Percentiles rank a stretch among this genome's conserved stretches.
Conservation (phyloP, 176 grass and related monocot genomes). For the Oryza officinalis region DNA sequence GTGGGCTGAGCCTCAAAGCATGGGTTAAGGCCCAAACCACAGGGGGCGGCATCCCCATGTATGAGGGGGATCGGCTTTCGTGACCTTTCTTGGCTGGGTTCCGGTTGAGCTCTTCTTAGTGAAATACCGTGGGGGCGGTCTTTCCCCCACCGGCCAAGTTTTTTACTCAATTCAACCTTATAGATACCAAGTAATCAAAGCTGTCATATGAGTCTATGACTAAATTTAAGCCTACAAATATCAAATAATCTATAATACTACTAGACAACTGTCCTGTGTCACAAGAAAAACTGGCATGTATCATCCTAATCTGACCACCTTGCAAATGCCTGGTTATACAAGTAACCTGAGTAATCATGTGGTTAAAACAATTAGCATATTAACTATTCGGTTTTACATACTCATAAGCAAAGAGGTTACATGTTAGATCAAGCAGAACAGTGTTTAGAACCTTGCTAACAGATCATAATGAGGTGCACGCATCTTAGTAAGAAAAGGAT, state of each 20-base stretch:
- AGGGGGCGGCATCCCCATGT: too few relatives aligned
- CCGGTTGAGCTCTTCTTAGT: too few relatives aligned
- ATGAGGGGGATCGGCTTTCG: too few relatives aligned
- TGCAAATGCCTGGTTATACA: not conserved
- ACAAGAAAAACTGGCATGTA: not conserved
- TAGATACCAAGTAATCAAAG: not conserved
- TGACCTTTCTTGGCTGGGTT: too few relatives aligned
- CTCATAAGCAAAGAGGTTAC: not conserved
- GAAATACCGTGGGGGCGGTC: too few relatives aligned
- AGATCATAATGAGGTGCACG: not conserved
- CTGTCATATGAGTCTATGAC: not conserved
- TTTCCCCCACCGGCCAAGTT: too few relatives aligned
- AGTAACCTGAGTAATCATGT: not conserved
- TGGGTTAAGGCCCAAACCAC: too few relatives aligned
- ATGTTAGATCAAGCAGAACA: not conserved
- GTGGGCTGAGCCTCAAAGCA: too few relatives aligned
- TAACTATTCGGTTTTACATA: not conserved
- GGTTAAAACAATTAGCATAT: not conserved
- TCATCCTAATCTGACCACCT: not conserved
- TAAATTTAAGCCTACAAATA: not conserved
- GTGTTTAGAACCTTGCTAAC: not conserved
- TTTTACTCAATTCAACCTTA: not conserved
- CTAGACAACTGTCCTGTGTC: not conserved
- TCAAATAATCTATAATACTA: not conserved
- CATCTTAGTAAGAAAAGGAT: not conserved